phyloP scores from a whole-genome alignment of 495 filamentous ascomycete genomes.

The Chaetomium cochliodes region DNA sequence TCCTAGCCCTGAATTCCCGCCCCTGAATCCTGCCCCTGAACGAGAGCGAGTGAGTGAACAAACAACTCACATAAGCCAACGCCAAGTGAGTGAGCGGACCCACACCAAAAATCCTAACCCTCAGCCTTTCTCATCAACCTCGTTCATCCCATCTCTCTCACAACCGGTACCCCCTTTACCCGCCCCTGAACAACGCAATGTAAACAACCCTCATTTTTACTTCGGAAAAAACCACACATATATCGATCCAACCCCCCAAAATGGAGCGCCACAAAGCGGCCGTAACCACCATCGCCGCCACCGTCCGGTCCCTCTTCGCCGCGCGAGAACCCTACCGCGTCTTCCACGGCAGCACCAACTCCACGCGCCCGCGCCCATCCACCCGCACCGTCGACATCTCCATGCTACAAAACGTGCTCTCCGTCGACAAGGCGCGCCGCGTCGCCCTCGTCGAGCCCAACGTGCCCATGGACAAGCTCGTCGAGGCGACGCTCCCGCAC shows the following conservation, averaged over 20 bases:
- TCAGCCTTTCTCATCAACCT: neutral
- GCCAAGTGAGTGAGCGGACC: conserved; percentile 15
- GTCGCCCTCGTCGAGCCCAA: conserved; percentile 62
- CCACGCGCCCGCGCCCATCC: conserved; percentile 58
- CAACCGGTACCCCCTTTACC: neutral
- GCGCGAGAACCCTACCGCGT: conserved; percentile 66
- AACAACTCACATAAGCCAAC: neutral
- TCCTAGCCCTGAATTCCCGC: neutral
- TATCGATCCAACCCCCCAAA: neutral
- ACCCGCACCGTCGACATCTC: conserved; percentile 51
- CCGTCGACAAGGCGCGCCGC: conserved; percentile 46
- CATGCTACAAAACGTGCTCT: conserved; percentile 53
- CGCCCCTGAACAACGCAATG: conserved; percentile 8
- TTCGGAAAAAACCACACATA: conserved; percentile 7
- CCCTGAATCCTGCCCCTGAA: neutral
- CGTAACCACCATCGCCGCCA: conserved; percentile 34
- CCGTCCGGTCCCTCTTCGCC: conserved; percentile 56
- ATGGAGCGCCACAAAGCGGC: conserved; percentile 33
- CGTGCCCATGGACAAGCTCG: conserved; percentile 61
- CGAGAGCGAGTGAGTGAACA: no score
- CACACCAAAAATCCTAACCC: conserved; percentile 16
- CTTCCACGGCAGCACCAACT: conserved; percentile 74
- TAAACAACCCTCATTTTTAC: neutral
- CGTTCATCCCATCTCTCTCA: neutral
- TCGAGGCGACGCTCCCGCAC: conserved; percentile 50